Evolutionary conservation across 2,329 filamentous ascomycete species (phyloP), one percentile per base, ranked within the genome.

Genomic region (Pseudogymnoascus sp.): DNA sequence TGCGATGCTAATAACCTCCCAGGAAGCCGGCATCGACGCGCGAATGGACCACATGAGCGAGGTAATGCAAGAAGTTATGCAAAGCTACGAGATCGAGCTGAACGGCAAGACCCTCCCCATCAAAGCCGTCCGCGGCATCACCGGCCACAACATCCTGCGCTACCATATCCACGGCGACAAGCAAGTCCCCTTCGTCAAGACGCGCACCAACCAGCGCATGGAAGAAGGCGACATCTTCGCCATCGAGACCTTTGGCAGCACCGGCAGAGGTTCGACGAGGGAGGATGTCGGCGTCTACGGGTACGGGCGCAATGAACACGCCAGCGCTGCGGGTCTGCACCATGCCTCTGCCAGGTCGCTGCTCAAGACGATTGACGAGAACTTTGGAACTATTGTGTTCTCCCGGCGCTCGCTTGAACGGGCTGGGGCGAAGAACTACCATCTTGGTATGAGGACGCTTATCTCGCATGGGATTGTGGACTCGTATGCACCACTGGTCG

Each of bases 321-420:
- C 76, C 1, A 75, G 72, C 16, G 69, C 70, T 40, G 68, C 72
- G 8, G 64, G 72, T 31, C 65, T 81, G 37, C 77, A 74, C 59
- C 78, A 84, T 10, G 74, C 79, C 3, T 82, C 81, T 1, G 84
- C 85, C 11, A 84, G 81, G 64, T 77, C 79, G 5, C 71, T 88
- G 42, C 77, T 83, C 65, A 83, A 82, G 68, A 81, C 77, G 0
- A 86, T 88, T 68, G 78, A 82, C 60, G 80, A 84, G 67, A 85
- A 86, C 64, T 88, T 88, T 64, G 82, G 84, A 19, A 84, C 81
- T 0, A 68, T 88, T 29, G 81, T 84, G 1, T 87, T 87, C 69
- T 85, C 78, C 63, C 78, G 84, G 19, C 81, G 85, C 6, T 86
- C 87, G 66, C 77, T 88, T 29, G 84, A 87, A 47, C 80, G 83